Evolutionary conservation across 768 basidiomycete genomes (phyloP), one percentile per base, ranked within the genome.

Genomic region (Ramaria rubella): DNA sequence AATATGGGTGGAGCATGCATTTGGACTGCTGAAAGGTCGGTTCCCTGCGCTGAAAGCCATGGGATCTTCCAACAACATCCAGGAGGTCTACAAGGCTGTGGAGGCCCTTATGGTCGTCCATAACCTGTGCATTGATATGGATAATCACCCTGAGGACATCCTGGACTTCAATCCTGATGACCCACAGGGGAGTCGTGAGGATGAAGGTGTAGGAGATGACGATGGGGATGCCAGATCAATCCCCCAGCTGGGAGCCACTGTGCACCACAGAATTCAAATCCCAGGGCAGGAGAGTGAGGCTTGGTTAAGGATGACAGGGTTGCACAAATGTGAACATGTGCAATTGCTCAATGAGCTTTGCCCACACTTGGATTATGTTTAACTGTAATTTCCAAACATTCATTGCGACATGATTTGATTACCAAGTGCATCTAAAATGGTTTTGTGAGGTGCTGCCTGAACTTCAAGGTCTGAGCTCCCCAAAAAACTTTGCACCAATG

Each of bases 1-100:
- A 23, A 49, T 31, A 26, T 24, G 44, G 44, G 44, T 49, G 19
- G 48, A 49, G 19, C 48, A 49, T 49, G 48, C 48, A 26, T 49
- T 49, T 19, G 29, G 48, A 49, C 12, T 17, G 29, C 29, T 49
- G 9, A 49, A 49, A 19, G 48, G 48, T 11, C 21, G 19, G 19
- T 49, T 49, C 26, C 48, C 29, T 24, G 48, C 48, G 17, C 48
- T 49, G 15, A 49, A 49, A 30, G 48, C 12, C 21, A 49, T 49
- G 48, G 48, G 24, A 12, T 11, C 6, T 12, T 6, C 48, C 11
- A 24, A 6, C 5, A 30, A 49, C 19, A 49, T 49, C 12, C 21
- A 49, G 24, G 29, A 49, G 29, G 26, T 49, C 5, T 49, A 49
- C 19, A 8, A 30, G 12, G 29, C 48, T 29, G 29, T 49, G 6